Evolutionary conservation across 2,329 filamentous ascomycete species (phyloP), one percentile per base, ranked within the genome.

Genomic region (Colletotrichum abscissum): DNA sequence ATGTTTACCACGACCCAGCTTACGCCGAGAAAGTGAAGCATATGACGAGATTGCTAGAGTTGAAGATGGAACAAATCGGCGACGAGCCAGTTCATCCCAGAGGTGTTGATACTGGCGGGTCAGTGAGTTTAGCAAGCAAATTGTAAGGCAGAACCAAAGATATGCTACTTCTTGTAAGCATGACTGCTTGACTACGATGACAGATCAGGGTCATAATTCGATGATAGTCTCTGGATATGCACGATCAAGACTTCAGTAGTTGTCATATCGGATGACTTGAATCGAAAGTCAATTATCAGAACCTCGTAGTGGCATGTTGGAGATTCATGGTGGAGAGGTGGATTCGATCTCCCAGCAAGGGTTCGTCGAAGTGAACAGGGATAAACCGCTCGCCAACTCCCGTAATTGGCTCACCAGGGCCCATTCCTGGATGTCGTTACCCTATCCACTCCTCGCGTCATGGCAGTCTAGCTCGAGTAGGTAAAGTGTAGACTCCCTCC

Each of bases 61-160:
- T 78, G 5, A 89, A 89, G 81, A 89, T 89, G 87, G 79, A 76
- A 4, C 83, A 88, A 73, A 88, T 88, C 78, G 87, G 87, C 0
- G 87, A 88, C 74, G 84, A 84, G 64, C 82, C 82, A 5, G 78
- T 81, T 8, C 82, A 84, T 69, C 65, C 66, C 16, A 64, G 52
- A n/a, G 38, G 9, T 30, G 35, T 49, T 57, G 24, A 9, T 63
- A 16, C 11, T 19, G 46, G 63, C 16, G 42, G 46, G 42, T 38
- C 42, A 16, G 46, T 57, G 1, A 46, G 33, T n/a, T 19, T 68
- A 35, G 35, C 69, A 35, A 72, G 57, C 63, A 72, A 72, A 49
- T 63, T 67, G 5, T 63, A 35, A 72, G 35, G 67, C 57, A 12
- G 16, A 42, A 42, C 16, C 9, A 24, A 5, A 4, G n/a, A 54